These are phyloP conservation scores for Earliella scabrosa DNA, from an alignment of 1,284 basidiomycete species.

Conservation along the genomic window DNA sequence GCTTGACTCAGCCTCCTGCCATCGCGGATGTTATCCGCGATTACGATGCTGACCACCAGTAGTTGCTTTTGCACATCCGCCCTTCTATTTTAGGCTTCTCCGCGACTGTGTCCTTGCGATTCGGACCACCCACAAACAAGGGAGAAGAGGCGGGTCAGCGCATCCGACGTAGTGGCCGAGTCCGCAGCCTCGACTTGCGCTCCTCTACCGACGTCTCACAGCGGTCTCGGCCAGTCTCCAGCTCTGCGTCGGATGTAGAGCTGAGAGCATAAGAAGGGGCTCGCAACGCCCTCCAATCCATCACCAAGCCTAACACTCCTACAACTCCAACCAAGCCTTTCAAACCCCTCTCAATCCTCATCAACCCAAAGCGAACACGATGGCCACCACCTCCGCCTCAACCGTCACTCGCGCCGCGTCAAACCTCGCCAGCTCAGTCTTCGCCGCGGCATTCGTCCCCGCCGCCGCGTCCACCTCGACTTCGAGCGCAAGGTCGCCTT, in stretches of 20 bases:
- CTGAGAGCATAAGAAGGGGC: not conserved
- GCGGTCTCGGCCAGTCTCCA: not conserved
- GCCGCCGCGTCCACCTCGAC: not conserved
- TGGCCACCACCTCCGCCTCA: conserved; percentile 7
- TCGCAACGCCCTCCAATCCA: not conserved
- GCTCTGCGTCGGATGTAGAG: not conserved
- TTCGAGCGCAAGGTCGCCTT: not conserved
- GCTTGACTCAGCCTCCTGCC: too few relatives aligned
- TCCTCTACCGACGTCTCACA: not conserved
- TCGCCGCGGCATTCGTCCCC: conserved; percentile 2
- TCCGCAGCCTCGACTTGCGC: too few relatives aligned
- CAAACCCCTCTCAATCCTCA: not conserved
- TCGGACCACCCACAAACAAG: too few relatives aligned
- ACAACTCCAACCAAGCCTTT: not conserved
- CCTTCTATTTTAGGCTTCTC: not conserved
- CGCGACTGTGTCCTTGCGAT: not conserved
- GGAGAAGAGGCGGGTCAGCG: too few relatives aligned
- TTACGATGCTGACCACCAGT: not conserved
- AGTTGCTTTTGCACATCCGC: not conserved
- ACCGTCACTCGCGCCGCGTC: conserved; percentile 6
- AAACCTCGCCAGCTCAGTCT: conserved; percentile 18
- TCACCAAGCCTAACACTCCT: not conserved
- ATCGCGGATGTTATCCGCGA: too few relatives aligned
- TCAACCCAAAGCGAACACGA: conserved; percentile 3
- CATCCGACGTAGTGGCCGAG: too few relatives aligned